Evolutionary conservation across 495 filamentous ascomycete species (phyloP), one percentile per base, ranked within the genome.

Genomic region (Penicillium tannophilum): DNA sequence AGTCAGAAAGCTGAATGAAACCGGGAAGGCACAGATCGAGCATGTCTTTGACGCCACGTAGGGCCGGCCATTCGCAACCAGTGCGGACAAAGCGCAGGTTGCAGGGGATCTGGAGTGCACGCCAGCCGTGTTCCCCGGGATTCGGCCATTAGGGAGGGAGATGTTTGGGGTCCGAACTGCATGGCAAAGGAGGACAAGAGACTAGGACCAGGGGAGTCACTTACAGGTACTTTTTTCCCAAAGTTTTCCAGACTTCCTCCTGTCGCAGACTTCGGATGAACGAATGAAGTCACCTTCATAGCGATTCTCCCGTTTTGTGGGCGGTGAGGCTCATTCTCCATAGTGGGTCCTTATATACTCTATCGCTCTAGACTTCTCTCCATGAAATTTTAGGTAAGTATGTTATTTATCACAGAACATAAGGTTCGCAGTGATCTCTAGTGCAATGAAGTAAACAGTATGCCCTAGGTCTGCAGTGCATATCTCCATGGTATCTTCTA

Each of bases 1-100:
- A 54, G 36, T 41, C 55, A 54, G 42, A 62, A 55, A 56, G 45
- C 59, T 50, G 50, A 48, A 65, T 71, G 71, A 72, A 67, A 66
- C 62, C 71, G 72, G 74, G 59, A 74, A 72, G 66, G 59, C 61
- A 74, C 72, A 75, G 66, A 55, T 51, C 60, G 62, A 68, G 63
- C 47, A 39, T 54, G 58, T 68, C 65, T 64, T 62, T 52, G 61
- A 59, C 68, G 69, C 71, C 71, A 70, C 69, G 58, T 56, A 58
- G 60, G 65, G 26, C 57, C 49, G 65, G 26, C 57, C 49, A 54
- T 52, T 62, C 58, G 47, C 60, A 61, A 59, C 48, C 49, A 36
- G 19, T 62, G 61, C 64, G 65, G 62, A 64, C 65, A 65, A 68
- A 68, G 67, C 65, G 67, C 67, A 56, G 35, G 60, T 64, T 58